Base-by-base conservation (phyloP, 495 filamentous ascomycete genomes). In the Penicillium coffeae region DNA sequence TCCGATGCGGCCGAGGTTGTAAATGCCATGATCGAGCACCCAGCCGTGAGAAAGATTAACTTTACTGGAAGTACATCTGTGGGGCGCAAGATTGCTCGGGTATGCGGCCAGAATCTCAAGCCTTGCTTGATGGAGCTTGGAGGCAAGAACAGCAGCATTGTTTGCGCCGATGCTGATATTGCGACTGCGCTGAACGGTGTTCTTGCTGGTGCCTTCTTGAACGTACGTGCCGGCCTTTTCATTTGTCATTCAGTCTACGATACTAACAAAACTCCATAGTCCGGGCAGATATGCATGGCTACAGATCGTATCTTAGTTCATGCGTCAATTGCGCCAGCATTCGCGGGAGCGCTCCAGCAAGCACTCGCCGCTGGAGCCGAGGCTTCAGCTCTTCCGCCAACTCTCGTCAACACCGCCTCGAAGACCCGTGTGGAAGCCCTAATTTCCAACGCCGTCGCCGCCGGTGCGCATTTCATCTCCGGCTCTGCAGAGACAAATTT, bases 211-310 rank as follows among this genome's bases (percentile, higher is more conserved):
- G 65, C 78, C 2, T 78, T 79, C 49, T 51, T 80, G 38, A 70
- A 66, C 64, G 63, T 76, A 68, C 47, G 66, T 61, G 33, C 15
- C 36, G 3, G 2, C 8, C 10, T 21, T 10, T 45, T 19, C 25
- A n/a, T 43, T 40, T 2, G 2, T 40, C 14, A n/a, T 12, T n/a
- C 21, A 1, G 1, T 21, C 21, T 18, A 10, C 25, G 1, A 15
- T 4, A 18, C n/a, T 27, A 2, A 27, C 38, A n/a, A 16, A n/a
- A 45, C 34, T 34, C 6, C 45, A 13, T 57, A 81, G 66, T 72
- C 79, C 33, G 90, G 91, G 7, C 91, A 96, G 69, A 84, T 92
- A 37, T 95, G 91, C 70, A 91, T 96, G 89, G 75, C 82, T 2
- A 94, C 89, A 0, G 90, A 95, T 64, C 79, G 86, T 10, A 89